Evolutionary conservation across 441 rosid genomes (phyloP).

Genomic region (Pelargonium citronellum): DNA sequence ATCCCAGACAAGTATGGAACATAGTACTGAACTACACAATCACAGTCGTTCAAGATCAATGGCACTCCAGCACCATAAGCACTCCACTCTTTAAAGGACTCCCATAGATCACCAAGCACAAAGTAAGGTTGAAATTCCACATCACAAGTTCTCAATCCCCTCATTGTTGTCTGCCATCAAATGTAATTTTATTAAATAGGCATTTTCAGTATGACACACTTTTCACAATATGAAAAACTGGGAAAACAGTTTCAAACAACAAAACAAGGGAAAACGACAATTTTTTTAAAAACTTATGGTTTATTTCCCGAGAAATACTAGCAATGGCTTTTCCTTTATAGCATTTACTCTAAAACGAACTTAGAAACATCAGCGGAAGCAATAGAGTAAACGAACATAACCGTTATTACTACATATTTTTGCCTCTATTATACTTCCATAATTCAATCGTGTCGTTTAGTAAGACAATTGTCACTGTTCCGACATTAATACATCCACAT

Average conservation of each 20-base stretch:
- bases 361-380: no score
- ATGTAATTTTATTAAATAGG: not conserved
- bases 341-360: no score
- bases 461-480: not conserved
- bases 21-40: conserved; percentile 63
- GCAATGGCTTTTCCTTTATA: no score
- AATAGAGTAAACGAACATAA: no score
- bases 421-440: no score
- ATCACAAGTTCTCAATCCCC: conserved; percentile 39
- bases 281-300: no score
- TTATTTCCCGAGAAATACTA: no score
- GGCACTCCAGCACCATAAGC: conserved; percentile 82
- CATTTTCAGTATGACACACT: not conserved
- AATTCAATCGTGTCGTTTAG: no score
- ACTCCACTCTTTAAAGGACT: conserved; percentile 76
- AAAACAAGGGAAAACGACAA: no score
- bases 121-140: conserved; percentile 47
- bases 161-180: conserved; percentile 37
- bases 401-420: no score
- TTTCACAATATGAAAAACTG: not conserved
- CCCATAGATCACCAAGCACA: conserved; percentile 71
- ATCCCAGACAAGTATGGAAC: conserved; percentile 70
- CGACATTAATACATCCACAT: not conserved
- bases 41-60: conserved; percentile 46
- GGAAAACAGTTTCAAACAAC: no score